Evolutionary conservation across 139 green algal species (phyloP).

Genomic region (Edaphochlamys debaryana): DNA sequence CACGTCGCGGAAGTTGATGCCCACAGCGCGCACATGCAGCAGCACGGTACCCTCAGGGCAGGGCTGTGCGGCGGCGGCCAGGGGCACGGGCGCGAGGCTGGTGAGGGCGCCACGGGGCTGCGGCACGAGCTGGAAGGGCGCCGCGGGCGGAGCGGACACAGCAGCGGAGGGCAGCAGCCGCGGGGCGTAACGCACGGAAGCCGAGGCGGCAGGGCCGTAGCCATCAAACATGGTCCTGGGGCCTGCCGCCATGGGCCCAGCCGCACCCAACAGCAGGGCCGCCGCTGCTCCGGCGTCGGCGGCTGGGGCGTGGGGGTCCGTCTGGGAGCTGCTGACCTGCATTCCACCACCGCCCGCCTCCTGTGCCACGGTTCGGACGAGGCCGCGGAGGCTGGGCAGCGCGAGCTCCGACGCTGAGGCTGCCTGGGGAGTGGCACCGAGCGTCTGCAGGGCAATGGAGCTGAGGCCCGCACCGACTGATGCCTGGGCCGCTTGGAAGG

Average conservation of each 20-base stretch:
- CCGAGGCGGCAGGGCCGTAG: slow-evolving; percentile 19
- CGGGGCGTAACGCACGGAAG: slow-evolving; percentile 4
- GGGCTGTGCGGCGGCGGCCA: slow-evolving; percentile 3
- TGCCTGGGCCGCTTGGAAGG: slow-evolving; percentile 12
- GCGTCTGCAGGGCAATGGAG: neutral
- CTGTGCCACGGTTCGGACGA: slow-evolving; percentile 35
- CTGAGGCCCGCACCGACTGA: no score
- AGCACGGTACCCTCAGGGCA: slow-evolving; percentile 40
- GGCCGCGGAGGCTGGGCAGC: slow-evolving; percentile 29
- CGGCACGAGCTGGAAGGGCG: slow-evolving; percentile 53
- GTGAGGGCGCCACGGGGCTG: slow-evolving; percentile 59
- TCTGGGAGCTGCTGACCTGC: neutral
- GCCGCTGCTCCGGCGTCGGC: neutral
- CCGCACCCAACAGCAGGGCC: neutral
- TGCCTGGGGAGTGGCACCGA: neutral
- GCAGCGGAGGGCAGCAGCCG: slow-evolving; percentile 34
- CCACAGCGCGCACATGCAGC: slow-evolving; percentile 68
- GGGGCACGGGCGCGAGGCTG: slow-evolving; percentile 52
- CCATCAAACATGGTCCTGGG: slow-evolving; percentile 45
- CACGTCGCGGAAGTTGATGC: slow-evolving; percentile 83
- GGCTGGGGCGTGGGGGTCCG: neutral
- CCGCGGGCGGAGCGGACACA: neutral
- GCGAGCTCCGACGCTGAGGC: neutral
- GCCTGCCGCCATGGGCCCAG: neutral
- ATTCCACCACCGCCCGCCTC: slow-evolving; percentile 12